phyloP scores from a whole-genome alignment of 2,329 filamentous ascomycete species.

The Diaporthe vexans region DNA sequence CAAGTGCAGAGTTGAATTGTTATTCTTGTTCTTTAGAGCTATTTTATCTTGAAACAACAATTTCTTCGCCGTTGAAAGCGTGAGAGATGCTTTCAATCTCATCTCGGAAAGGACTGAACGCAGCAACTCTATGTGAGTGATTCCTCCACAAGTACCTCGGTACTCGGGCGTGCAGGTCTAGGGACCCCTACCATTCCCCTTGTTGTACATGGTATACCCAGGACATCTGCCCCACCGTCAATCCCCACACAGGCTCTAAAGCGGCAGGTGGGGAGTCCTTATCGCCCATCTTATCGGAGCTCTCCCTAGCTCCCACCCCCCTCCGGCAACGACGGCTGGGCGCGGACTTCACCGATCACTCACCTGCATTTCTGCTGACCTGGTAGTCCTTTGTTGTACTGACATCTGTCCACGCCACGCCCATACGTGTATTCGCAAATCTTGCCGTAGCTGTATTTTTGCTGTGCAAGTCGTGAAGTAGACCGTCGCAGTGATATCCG shows the following conservation, averaged over 20 bases:
- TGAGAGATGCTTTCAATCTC: too few relatives aligned
- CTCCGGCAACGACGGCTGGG: slow-evolving; percentile 36
- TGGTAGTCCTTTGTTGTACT: slow-evolving; percentile 36
- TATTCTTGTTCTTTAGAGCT: too few relatives aligned
- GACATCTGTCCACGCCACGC: not conserved
- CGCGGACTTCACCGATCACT: slow-evolving; percentile 4
- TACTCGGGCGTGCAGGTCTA: too few relatives aligned
- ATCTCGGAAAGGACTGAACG: too few relatives aligned
- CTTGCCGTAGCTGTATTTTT: not conserved
- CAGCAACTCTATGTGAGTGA: too few relatives aligned
- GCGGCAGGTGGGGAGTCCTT: slow-evolving; percentile 29
- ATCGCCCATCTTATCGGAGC: slow-evolving; percentile 37
- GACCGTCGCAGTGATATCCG: not conserved
- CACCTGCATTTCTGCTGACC: slow-evolving; percentile 48
- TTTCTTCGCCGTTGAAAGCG: too few relatives aligned
- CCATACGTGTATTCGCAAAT: not conserved
- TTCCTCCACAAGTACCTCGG: too few relatives aligned
- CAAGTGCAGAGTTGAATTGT: too few relatives aligned
- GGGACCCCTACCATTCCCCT: too few relatives aligned
- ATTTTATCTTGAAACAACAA: too few relatives aligned
- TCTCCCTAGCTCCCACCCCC: slow-evolving; percentile 21
- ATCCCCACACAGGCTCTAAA: not conserved
- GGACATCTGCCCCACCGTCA: too few relatives aligned
- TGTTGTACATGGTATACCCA: too few relatives aligned
- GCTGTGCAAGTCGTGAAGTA: not conserved